Conservation (phyloP, 768 basidiomycete species). For the Tylopilus felleus region DNA sequence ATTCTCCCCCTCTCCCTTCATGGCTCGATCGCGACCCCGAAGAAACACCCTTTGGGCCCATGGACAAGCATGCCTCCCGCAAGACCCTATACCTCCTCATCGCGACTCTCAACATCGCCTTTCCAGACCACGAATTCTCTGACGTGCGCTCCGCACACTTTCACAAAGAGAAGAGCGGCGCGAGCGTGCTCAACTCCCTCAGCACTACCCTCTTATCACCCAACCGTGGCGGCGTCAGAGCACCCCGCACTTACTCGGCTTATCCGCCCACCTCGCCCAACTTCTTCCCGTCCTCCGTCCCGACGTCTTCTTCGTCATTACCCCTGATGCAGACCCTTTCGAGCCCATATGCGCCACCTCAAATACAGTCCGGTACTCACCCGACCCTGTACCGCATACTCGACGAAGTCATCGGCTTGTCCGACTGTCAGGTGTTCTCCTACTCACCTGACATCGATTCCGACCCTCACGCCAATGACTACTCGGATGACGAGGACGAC, state of each 20-base stretch:
- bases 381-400: constrained; percentile 85
- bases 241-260: constrained; percentile 81
- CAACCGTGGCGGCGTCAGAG: constrained; percentile 58
- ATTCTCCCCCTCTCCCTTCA: constrained; percentile 81
- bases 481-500: constrained; percentile 77
- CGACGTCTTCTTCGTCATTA: constrained; percentile 66
- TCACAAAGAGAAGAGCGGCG: constrained; percentile 71
- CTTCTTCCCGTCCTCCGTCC: constrained; percentile 73
- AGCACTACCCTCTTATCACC: constrained; percentile 80
- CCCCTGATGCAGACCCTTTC: constrained; percentile 55
- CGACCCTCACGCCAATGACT: constrained; percentile 89
- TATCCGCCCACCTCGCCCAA: constrained; percentile 73
- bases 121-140: constrained; percentile 97
- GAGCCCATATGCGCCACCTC: constrained; percentile 69
- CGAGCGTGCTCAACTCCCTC: constrained; percentile 78
- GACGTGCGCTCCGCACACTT: constrained; percentile 90
- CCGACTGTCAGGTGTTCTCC: constrained; percentile 93
- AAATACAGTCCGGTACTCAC: constrained; percentile 79
- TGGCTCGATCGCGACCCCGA: constrained; percentile 72
- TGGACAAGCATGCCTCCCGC: constrained; percentile 77
- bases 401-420: constrained; percentile 84
- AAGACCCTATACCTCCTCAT: constrained; percentile 97
- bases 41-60: constrained; percentile 86
- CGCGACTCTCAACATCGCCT: constrained; percentile 94
- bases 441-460: constrained; percentile 91